phyloP scores from a whole-genome alignment of 2,329 filamentous ascomycete genomes.

The Cytospora mali region DNA sequence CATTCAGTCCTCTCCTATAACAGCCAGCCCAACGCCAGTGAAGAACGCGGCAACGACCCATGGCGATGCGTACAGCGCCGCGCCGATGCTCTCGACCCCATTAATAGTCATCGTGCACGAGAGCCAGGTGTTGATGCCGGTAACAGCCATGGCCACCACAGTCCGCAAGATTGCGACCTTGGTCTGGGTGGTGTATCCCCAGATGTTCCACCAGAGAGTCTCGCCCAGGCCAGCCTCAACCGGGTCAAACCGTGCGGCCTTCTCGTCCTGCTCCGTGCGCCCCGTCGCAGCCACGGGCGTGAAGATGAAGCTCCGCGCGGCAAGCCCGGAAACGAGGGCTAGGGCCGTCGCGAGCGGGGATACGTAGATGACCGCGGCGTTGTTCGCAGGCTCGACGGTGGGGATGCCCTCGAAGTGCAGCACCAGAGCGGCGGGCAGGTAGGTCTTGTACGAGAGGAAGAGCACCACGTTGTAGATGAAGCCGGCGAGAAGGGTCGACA shows the following conservation, averaged over 20 bases:
- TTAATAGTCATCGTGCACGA: conserved; percentile 68
- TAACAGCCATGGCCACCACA: conserved; percentile 57
- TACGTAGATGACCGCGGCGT: conserved; percentile 57
- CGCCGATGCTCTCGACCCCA: conserved; percentile 71
- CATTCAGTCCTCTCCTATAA: conserved; percentile 54
- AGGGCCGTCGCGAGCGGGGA: conserved; percentile 56
- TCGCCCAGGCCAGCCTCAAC: conserved; percentile 66
- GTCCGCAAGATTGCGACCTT: conserved; percentile 69
- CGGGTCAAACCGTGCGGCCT: conserved; percentile 61
- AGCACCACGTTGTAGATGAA: conserved; percentile 76
- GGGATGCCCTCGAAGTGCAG: conserved; percentile 73
- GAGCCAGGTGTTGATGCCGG: conserved; percentile 62
- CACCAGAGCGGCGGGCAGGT: conserved; percentile 73
- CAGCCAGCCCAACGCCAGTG: conserved; percentile 58
- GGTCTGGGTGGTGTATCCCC: conserved; percentile 65
- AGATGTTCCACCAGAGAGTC: conserved; percentile 73
- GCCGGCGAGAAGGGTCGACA: conserved; percentile 69
- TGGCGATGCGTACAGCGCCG: conserved; percentile 70
- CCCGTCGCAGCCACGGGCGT: conserved; percentile 62
- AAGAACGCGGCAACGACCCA: conserved; percentile 70
- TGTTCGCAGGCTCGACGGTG: conserved; percentile 68
- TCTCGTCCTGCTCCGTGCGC: conserved; percentile 50
- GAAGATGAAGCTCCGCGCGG: conserved; percentile 78
- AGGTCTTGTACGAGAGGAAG: conserved; percentile 68
- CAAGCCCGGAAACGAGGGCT: conserved; percentile 63